Evolutionary conservation across 441 rosid genomes (phyloP), one percentile per base, ranked within the genome.

Genomic region (Hypseocharis bilobata): DNA sequence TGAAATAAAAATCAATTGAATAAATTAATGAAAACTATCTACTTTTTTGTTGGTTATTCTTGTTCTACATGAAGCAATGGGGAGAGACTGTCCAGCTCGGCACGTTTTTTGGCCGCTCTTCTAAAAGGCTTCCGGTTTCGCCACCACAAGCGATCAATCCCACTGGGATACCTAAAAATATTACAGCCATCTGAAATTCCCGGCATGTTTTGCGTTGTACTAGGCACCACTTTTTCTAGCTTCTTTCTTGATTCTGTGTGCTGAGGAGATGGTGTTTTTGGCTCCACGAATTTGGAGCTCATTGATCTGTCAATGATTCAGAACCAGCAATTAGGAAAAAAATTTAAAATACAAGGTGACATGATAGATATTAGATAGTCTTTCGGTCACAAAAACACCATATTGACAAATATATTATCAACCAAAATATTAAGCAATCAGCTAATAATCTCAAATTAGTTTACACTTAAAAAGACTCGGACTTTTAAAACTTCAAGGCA

Each of bases 111-210:
- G 17, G 81, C 82, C 55, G 70, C 77, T 67, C 96, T 82, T 78
- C 87, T 77, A 72, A 78, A 77, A 29, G 88, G 90, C 87, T 92
- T 92, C 70, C 84, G 80, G 49, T 67, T 84, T 52, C 61, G 83
- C 98, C 98, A 90, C 82, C 82, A 69, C 42, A 88, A 71, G 22
- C 51, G 54, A 70, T 71, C 84, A 23, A 81, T 70, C 56, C 77
- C 82, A 63, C 68, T 49, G 1, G 71, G 56, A 64, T 23, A 47
- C 22, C 55, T 67, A 25, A 70, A 63, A 17, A 23, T 19, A 16
- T 44, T 67, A 30, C 36, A 70, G 16, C 23, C 28, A 61, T 32
- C 66, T 26, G 65, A n/a, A 49, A 51, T 25, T 23, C 70, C 23
- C 10, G 68, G 36, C 68, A 38, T 42, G 66, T 69, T 76, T 56